Conservation (phyloP, 768 basidiomycete genomes). For the Trametes villosa region DNA sequence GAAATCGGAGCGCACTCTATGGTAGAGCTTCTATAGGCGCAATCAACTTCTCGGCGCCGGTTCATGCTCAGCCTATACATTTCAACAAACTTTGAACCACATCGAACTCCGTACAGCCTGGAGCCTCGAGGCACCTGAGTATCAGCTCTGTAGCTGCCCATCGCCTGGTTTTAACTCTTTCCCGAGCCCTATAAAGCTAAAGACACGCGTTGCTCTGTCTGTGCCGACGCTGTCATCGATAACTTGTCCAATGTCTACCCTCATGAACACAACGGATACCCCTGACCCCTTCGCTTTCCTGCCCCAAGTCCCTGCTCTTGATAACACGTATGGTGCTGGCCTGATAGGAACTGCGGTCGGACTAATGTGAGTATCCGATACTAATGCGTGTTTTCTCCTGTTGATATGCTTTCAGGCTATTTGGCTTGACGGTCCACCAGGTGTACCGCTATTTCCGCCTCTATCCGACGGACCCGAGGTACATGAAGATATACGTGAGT, state of each 20-base stretch:
- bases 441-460: constrained; percentile 7
- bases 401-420: not conserved
- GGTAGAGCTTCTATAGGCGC: no score
- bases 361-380: not conserved
- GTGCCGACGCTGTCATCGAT: no score
- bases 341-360: not conserved
- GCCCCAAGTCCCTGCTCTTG: not conserved
- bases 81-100: no score
- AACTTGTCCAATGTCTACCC: not conserved
- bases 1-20: no score
- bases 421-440: constrained; percentile 7
- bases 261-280: not conserved
- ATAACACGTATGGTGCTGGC: not conserved
- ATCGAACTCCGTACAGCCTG: no score
- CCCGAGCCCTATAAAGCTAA: no score
- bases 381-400: not conserved
- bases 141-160: no score
- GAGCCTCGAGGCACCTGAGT: no score
- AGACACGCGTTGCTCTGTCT: no score
- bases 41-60: no score
- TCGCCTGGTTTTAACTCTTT: no score
- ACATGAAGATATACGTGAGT: not conserved
- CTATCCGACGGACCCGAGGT: not conserved
- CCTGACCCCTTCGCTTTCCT: not conserved
- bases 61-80: no score